Conservation (phyloP, 202 grass and related monocot species). For the Schoenoplectus tabernaemontani region DNA sequence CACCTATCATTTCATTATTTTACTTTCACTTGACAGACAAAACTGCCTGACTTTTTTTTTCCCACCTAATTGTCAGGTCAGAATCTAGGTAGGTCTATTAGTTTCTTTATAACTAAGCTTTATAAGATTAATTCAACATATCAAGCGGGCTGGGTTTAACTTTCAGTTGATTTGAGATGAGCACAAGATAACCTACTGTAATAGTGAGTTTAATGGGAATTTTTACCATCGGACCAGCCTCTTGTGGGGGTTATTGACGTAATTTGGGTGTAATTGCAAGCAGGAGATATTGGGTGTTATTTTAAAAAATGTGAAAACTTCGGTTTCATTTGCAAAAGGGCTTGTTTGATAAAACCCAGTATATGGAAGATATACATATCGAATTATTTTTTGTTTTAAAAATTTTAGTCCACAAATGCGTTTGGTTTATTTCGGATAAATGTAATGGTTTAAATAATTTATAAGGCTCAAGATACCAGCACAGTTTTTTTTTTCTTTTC, state of each 20-base stretch:
- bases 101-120: background rate
- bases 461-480: background rate
- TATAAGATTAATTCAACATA: background rate
- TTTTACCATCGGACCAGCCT: background rate
- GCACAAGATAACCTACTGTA: background rate
- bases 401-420: too few relatives aligned
- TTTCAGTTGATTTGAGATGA: background rate
- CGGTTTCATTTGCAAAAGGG: conserved; percentile 1
- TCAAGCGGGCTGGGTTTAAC: background rate
- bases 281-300: background rate
- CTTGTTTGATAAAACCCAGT: background rate
- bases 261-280: background rate
- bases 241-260: background rate
- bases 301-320: background rate
- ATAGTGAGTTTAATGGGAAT: background rate
- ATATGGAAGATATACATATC: background rate
- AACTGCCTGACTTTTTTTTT: background rate
- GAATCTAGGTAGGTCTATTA: background rate
- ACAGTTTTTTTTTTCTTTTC: background rate
- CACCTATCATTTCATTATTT: background rate
- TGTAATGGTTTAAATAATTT: too few relatives aligned
- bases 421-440: too few relatives aligned
- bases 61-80: background rate
- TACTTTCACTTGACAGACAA: background rate
- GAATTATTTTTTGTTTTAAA: too few relatives aligned